Base-by-base conservation (phyloP, 768 basidiomycete genomes). In the Polyporus arcularius region DNA sequence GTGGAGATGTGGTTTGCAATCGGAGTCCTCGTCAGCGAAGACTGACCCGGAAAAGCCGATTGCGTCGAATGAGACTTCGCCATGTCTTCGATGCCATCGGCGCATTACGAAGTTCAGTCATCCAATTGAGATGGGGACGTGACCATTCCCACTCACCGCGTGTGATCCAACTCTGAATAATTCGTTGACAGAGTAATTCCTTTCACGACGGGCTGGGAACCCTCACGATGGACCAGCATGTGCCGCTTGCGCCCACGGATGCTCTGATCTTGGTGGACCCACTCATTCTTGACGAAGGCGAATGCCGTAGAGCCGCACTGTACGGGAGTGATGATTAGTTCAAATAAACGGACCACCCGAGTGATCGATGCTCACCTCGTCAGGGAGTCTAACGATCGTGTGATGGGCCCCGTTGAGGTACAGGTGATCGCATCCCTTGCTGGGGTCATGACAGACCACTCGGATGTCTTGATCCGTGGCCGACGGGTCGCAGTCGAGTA, bases 381-480 rank as follows among this genome's bases (percentile, higher is more conserved):
- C 4, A 83, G 84, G 9, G 3, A 86, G 66, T 15, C 82, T 76
- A 28, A 84, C 82, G 18, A 86, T 69, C 62, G 81, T 84, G 57
- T 77, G 78, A 15, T 73, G 78, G 0, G 81, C 74, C 26, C 73
- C 76, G 35, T 66, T 67, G 38, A 71, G 67, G 58, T 74, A 79
- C 8, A 83, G 70, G 57, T 80, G 80, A 31, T 69, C 68, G 66
- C 81, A 83, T 4, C 70, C 68, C 18, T 63, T 49, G 16, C 67
- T 58, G 14, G 71, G 68, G 18, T 67, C 64, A 60, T 69, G 69
- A 71, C 83, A 85, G 1, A 82, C 80, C 21, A 82, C 73, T 7
- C 81, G 79, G 50, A 83, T 78, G 41, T 81, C 78, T 60, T 83
- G 82, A 18, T 73, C 65, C n/a, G 74, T 57, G 1, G 70, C 62